Evolutionary conservation across 768 basidiomycete genomes (phyloP), one percentile per base, ranked within the genome.

Genomic region (Suillus hirtellus): DNA sequence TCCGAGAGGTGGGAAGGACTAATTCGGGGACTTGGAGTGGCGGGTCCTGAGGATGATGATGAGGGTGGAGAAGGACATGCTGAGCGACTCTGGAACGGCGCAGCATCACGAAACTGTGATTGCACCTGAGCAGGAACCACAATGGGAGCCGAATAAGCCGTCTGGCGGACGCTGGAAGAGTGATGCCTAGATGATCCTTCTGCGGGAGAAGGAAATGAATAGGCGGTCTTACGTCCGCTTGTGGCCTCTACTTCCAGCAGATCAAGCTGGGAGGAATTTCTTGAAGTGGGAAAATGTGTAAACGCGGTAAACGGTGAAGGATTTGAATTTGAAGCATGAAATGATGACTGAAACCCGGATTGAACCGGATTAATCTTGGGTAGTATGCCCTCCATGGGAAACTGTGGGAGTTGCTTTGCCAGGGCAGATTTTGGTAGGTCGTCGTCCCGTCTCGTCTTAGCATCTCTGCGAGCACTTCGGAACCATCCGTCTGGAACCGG

Each of bases 401-500:
- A 61, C 71, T 77, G 63, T 66, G 73, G 66, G 71, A 71, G 68
- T 71, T 72, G 63, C 72, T 78, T 68, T 73, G 74, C 67, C 64
- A 77, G 82, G 79, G 77, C 81, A 77, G 70, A 85, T 81, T 66
- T 85, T 76, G 72, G 82, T 74, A 69, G 78, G 76, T 76, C 76
- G 42, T 68, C 79, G 50, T 67, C 80, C 71, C 70, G 72, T 37
- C 75, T 75, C 60, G 76, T 73, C 69, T 77, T 75, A 59, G 90
- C 90, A 66, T 84, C 86, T 60, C 87, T 81, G 56, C 91, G 87
- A 54, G 92, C 90, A 73, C 89, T 90, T 70, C 83, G 84, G 76
- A 92, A 93, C 82, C 87, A 87, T 19, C 89, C 89, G 40, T 89
- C 88, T 47, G 91, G 92, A 19, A 92, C 88, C 50, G 75, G 73